Evolutionary conservation across 2,329 filamentous ascomycete genomes (phyloP).

Genomic region (Phaeoacremonium minimum): DNA sequence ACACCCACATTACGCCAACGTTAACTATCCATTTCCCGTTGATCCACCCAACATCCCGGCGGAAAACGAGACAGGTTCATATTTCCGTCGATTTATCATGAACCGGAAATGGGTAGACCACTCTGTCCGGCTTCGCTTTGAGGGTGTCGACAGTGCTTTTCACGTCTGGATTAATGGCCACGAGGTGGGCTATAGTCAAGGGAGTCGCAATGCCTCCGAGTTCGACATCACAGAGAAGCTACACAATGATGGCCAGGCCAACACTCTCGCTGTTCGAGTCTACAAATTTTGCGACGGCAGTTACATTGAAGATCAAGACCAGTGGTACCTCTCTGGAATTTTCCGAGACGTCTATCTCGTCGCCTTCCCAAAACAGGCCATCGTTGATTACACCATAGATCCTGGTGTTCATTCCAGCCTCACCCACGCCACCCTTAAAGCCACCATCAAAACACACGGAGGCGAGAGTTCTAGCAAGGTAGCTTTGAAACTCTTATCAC

Average conservation of each 20-base stretch:
- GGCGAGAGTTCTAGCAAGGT: too few relatives aligned
- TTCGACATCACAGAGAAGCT: slow-evolving; percentile 63
- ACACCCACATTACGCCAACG: slow-evolving; percentile 57
- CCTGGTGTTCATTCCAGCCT: too few relatives aligned
- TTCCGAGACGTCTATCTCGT: too few relatives aligned
- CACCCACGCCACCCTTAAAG: too few relatives aligned
- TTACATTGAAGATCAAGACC: slow-evolving; percentile 68
- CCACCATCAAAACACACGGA: too few relatives aligned
- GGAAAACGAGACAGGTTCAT: slow-evolving; percentile 61
- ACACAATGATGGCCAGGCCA: slow-evolving; percentile 33
- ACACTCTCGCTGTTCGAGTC: slow-evolving; percentile 60
- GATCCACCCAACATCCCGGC: slow-evolving; percentile 56
- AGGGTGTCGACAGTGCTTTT: slow-evolving; percentile 70
- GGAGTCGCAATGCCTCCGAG: slow-evolving; percentile 66
- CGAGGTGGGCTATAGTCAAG: slow-evolving; percentile 68
- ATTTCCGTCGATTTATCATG: slow-evolving; percentile 53
- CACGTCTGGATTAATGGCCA: slow-evolving; percentile 67
- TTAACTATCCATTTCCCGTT: slow-evolving; percentile 57
- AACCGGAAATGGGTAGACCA: slow-evolving; percentile 37
- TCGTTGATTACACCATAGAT: too few relatives aligned
- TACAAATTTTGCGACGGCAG: slow-evolving; percentile 70
- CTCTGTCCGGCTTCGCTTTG: slow-evolving; percentile 66
- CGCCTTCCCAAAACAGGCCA: too few relatives aligned
- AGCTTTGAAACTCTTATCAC: too few relatives aligned
- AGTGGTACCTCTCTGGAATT: too few relatives aligned